Percentiles rank a stretch among this genome's conserved stretches.
phyloP scores from a whole-genome alignment of 164 flowering plant genomes.

The Piper longum region DNA sequence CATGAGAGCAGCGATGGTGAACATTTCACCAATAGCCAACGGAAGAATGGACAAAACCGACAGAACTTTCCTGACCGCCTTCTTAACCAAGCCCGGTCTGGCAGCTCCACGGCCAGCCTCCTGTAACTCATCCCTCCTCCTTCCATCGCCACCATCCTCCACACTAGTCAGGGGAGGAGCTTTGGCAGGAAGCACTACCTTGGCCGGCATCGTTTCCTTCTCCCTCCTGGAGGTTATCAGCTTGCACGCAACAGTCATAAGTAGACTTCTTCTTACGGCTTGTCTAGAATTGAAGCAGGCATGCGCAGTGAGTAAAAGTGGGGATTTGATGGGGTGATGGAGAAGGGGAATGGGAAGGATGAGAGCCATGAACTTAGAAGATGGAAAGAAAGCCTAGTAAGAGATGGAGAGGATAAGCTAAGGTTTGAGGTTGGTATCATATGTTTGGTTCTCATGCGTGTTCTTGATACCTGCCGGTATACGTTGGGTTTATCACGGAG shows the following conservation, averaged over 20 bases:
- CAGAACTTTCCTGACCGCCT: conserved; percentile 38
- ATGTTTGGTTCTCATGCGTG: too few species aligned
- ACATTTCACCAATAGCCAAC: conserved; percentile 86
- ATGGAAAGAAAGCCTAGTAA: too few species aligned
- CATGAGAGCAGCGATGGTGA: conserved; percentile 68
- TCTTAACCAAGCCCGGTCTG: conserved; percentile 22
- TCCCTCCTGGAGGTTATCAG: conserved; percentile 19
- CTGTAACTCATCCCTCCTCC: conserved; percentile 5
- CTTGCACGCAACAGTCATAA: conserved; percentile 20
- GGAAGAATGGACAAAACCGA: conserved; percentile 62
- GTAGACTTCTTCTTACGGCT: conserved; percentile 5
- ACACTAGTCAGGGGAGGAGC: conserved; percentile 39
- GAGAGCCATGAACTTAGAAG: background rate
- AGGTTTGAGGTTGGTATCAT: too few species aligned
- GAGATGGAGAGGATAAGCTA: too few species aligned
- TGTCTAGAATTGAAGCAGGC: background rate
- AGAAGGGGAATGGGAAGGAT: background rate
- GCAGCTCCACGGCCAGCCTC: conserved; percentile 1
- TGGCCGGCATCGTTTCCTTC: conserved; percentile 22
- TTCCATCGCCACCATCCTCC: conserved; percentile 8
- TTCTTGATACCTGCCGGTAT: too few species aligned
- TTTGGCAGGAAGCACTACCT: conserved; percentile 31
- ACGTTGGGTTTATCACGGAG: too few species aligned
- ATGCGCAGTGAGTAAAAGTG: background rate
- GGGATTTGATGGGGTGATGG: background rate